These are phyloP conservation scores for Pichia sp. DNA, from an alignment of 1,139 yeast genomes.

Conservation along the genomic window DNA sequence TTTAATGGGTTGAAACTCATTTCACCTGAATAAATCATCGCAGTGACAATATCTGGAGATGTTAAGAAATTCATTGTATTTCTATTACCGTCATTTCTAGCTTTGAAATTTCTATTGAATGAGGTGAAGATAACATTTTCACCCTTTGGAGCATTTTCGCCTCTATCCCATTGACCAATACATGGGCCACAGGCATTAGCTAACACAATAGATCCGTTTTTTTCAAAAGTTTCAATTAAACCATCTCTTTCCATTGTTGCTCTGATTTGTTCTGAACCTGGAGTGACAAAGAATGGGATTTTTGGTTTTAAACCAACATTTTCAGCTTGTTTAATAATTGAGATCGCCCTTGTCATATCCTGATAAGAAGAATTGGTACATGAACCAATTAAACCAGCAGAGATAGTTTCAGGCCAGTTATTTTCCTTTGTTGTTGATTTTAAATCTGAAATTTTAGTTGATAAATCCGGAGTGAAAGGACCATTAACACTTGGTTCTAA, in stretches of 20 bases:
- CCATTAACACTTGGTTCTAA: slow-evolving; percentile 91
- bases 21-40: slow-evolving; percentile 90
- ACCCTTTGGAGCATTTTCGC: slow-evolving; percentile 50
- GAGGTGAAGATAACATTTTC: slow-evolving; percentile 89
- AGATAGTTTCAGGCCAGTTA: slow-evolving; percentile 73
- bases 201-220: slow-evolving; percentile 81
- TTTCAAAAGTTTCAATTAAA: slow-evolving; percentile 65
- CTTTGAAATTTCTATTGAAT: slow-evolving; percentile 93
- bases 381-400: slow-evolving; percentile 93
- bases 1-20: slow-evolving; percentile 82
- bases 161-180: slow-evolving; percentile 98
- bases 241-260: slow-evolving; percentile 98
- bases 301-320: slow-evolving; percentile 83
- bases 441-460: slow-evolving; percentile 74
- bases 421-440: slow-evolving; percentile 57
- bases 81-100: slow-evolving; percentile 97
- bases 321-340: slow-evolving; percentile 80
- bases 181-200: slow-evolving; percentile 99
- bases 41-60: slow-evolving; percentile 95
- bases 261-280: slow-evolving; percentile 97
- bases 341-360: slow-evolving; percentile 93
- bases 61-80: slow-evolving; percentile 94
- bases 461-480: slow-evolving; percentile 91
- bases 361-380: slow-evolving; percentile 97
- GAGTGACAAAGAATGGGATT: slow-evolving; percentile 88